Percentiles rank a stretch among this genome's conserved stretches.
These are phyloP conservation scores for Russula sp. DNA, from an alignment of 768 basidiomycete genomes.

Conservation along the genomic window DNA sequence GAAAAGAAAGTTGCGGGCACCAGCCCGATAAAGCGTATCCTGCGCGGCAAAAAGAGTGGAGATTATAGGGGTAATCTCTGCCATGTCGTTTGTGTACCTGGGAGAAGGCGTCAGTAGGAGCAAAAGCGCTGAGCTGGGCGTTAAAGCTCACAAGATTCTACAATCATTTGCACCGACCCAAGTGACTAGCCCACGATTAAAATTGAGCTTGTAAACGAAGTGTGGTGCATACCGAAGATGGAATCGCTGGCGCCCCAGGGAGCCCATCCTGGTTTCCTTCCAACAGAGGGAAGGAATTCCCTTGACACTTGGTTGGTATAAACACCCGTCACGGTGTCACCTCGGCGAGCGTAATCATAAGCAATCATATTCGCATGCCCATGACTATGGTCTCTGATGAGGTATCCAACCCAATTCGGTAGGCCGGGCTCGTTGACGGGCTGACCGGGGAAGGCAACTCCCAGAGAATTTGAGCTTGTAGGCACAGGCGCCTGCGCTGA, in stretches of 20 bases:
- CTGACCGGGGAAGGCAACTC: constrained; percentile 17
- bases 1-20: constrained; percentile 47
- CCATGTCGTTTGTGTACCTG: constrained; percentile 5
- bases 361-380: constrained; percentile 22
- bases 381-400: constrained; percentile 18
- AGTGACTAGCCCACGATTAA: constrained; percentile 35
- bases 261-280: constrained; percentile 34
- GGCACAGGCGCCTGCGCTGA: constrained; percentile 16
- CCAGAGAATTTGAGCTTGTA: constrained; percentile 17
- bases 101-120: constrained; percentile 30
- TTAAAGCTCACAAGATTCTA: constrained; percentile 21
- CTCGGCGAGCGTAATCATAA: constrained; percentile 22
- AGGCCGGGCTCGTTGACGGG: constrained; percentile 15
- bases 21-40: constrained; percentile 41
- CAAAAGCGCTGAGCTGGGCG: neutral
- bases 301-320: constrained; percentile 11
- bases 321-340: constrained; percentile 26
- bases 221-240: constrained; percentile 40
- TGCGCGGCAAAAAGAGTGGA: constrained; percentile 37
- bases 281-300: constrained; percentile 28
- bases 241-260: constrained; percentile 40
- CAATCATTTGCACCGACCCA: constrained; percentile 61
- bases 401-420: constrained; percentile 23
- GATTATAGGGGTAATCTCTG: constrained; percentile 19
- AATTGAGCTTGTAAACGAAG: neutral